These are phyloP conservation scores for Teratosphaeria nubilosa DNA, from an alignment of 2,329 filamentous ascomycete species.

Conservation along the genomic window DNA sequence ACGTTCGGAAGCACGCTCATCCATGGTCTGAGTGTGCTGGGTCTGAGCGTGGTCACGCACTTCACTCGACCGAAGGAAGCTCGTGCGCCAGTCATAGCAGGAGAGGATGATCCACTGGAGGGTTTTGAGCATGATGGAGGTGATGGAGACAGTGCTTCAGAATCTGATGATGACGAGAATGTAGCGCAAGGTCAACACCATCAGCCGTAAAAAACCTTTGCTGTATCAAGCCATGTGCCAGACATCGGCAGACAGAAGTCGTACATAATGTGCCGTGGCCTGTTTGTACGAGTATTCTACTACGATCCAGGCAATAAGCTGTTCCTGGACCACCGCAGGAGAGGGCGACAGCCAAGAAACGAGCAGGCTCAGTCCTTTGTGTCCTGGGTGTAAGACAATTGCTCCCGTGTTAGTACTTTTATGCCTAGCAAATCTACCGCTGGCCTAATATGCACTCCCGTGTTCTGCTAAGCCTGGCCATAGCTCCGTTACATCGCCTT, in stretches of 20 bases:
- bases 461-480: background rate
- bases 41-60: conserved; percentile 40
- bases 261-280: background rate
- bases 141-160: conserved; percentile 25
- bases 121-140: conserved; percentile 41
- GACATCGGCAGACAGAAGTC: background rate
- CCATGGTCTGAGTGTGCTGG: conserved; percentile 44
- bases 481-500: background rate
- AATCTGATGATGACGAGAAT: background rate
- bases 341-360: background rate
- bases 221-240: background rate
- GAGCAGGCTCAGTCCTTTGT: background rate
- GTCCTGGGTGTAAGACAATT: background rate
- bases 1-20: conserved; percentile 45
- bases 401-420: background rate
- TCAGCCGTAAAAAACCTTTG: background rate
- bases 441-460: background rate
- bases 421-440: background rate
- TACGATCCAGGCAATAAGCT: background rate
- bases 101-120: conserved; percentile 39
- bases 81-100: conserved; percentile 39
- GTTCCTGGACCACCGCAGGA: no score
- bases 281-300: background rate
- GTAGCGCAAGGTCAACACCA: background rate
- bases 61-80: conserved; percentile 37